Evolutionary conservation across 1,284 basidiomycete species (phyloP).

Genomic region (Thelephora terrestris): DNA sequence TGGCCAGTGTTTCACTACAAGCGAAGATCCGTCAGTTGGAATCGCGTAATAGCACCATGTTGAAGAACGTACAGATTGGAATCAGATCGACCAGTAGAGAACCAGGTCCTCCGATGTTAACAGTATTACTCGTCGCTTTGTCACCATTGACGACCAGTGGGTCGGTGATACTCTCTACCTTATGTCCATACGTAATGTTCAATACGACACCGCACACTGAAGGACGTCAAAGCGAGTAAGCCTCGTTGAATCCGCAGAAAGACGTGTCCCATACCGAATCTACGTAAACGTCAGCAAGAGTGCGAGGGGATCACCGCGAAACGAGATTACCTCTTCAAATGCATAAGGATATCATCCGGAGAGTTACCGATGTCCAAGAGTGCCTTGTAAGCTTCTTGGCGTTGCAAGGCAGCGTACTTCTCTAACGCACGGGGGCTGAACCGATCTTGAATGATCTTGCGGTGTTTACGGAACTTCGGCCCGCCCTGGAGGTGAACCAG

Average conservation of each 20-base stretch:
- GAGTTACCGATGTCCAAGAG: constrained; percentile 14
- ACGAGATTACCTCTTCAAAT: constrained; percentile 15
- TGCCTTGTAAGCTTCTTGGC: constrained; percentile 17
- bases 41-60: not conserved
- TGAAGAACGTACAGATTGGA: constrained; percentile 12
- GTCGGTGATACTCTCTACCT: too few relatives aligned
- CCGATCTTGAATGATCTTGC: constrained; percentile 21
- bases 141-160: constrained; percentile 14
- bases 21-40: constrained; percentile 6
- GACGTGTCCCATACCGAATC: not conserved
- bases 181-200: constrained; percentile 16
- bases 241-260: too few relatives aligned
- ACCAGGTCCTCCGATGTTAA: constrained; percentile 11
- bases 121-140: constrained; percentile 12
- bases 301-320: not conserved
- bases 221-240: too few relatives aligned
- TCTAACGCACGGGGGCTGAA: constrained; percentile 13
- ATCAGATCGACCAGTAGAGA: constrained; percentile 20
- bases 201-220: not conserved
- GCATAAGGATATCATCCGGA: constrained; percentile 16
- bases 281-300: not conserved
- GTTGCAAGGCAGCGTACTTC: constrained; percentile 17
- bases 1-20: constrained; percentile 16
- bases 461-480: constrained; percentile 20
- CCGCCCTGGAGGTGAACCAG: constrained; percentile 11